phyloP scores from a whole-genome alignment of 176 grass and related monocot genomes.

The Avena sativa region DNA sequence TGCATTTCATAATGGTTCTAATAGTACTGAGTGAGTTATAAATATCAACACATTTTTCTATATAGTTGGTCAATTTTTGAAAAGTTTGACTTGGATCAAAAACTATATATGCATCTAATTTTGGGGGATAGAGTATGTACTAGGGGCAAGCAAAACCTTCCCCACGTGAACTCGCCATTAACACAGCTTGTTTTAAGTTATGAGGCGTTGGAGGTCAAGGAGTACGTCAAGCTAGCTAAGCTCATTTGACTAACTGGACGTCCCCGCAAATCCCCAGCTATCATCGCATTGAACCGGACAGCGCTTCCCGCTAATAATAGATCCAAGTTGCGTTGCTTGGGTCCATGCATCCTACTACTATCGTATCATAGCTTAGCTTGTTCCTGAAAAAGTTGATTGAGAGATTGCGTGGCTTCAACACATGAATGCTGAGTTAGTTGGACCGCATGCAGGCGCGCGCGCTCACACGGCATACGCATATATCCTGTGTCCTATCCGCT shows the following conservation, averaged over 20 bases:
- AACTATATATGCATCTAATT: too few relatives aligned
- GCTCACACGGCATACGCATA: not conserved
- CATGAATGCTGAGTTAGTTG: conserved; percentile 29
- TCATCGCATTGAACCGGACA: not conserved
- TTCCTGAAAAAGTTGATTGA: conserved; percentile 7
- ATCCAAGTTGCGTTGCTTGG: not conserved
- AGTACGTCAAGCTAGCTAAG: conserved; percentile 32
- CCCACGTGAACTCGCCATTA: not conserved
- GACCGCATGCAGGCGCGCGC: not conserved
- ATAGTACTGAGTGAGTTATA: too few relatives aligned
- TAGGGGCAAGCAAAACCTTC: not conserved
- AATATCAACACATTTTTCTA: too few relatives aligned
- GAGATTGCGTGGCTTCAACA: conserved; percentile 42
- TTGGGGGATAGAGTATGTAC: too few relatives aligned
- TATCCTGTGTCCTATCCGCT: conserved; percentile 14
- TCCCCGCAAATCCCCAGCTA: too few relatives aligned
- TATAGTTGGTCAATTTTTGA: too few relatives aligned
- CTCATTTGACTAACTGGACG: conserved; percentile 16
- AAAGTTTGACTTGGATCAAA: too few relatives aligned
- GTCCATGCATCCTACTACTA: not conserved
- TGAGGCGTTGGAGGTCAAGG: not conserved
- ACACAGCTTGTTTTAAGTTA: not conserved
- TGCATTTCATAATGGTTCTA: too few relatives aligned
- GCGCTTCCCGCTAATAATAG: not conserved
- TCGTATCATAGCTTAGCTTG: conserved; percentile 15